Percentiles rank a stretch among this genome's conserved stretches.
phyloP scores from a whole-genome alignment of 495 filamentous ascomycete species.

The Aspergillus taichungensis region DNA sequence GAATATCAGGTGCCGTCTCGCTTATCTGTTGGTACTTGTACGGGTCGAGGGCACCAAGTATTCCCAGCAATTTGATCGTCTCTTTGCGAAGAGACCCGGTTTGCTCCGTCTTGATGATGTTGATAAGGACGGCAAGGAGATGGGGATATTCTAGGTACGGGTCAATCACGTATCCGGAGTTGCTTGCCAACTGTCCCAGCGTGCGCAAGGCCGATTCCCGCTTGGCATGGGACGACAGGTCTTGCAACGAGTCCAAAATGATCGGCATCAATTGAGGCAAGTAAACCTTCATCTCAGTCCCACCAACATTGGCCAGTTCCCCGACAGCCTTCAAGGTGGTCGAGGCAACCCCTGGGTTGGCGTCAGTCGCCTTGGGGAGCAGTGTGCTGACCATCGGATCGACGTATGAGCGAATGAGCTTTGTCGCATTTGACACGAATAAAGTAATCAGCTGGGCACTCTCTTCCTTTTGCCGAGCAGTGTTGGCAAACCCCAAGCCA shows the following conservation, averaged over 20 bases:
- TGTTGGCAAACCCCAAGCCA: constrained; percentile 91
- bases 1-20: constrained; percentile 39
- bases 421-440: constrained; percentile 82
- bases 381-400: constrained; percentile 88
- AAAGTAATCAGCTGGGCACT: constrained; percentile 88
- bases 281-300: constrained; percentile 80
- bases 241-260: constrained; percentile 85
- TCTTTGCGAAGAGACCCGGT: constrained; percentile 79
- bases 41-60: constrained; percentile 90
- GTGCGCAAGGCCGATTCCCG: constrained; percentile 86
- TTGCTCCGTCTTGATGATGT: constrained; percentile 84
- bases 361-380: constrained; percentile 76
- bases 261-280: constrained; percentile 87
- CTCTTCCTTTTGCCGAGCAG: constrained; percentile 87
- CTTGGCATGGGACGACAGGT: constrained; percentile 79
- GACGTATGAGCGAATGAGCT: constrained; percentile 88
- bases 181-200: constrained; percentile 84
- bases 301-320: constrained; percentile 86
- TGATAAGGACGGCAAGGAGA: constrained; percentile 81
- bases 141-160: constrained; percentile 93
- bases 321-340: constrained; percentile 91
- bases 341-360: constrained; percentile 76
- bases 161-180: constrained; percentile 94
- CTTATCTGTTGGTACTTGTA: constrained; percentile 78
- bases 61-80: constrained; percentile 92